phyloP scores from a whole-genome alignment of 129 eudicot species.

The Erigeron canadensis region DNA sequence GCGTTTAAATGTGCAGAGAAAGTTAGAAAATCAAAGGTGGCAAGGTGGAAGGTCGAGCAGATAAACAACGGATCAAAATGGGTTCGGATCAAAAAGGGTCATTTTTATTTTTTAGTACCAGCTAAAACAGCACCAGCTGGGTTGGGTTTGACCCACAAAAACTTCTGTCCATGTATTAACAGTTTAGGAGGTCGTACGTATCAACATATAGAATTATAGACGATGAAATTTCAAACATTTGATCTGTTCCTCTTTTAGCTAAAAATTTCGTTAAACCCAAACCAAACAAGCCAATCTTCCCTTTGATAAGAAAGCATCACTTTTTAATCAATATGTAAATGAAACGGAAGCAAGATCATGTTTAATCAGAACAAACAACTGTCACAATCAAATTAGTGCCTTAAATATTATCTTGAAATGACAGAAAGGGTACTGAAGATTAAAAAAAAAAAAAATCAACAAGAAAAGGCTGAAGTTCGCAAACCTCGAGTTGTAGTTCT shows the following conservation, averaged over 20 bases:
- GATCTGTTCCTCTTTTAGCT: not conserved
- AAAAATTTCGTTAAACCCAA: not conserved
- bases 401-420: conserved; percentile 8
- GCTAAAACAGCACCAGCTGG: not conserved
- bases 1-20: not conserved
- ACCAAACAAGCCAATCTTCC: not conserved
- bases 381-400: not conserved
- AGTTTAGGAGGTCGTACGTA: not conserved
- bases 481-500: conserved; percentile 64
- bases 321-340: not conserved
- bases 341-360: not conserved
- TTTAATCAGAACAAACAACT: not conserved
- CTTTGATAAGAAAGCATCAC: not conserved
- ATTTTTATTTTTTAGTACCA: not conserved
- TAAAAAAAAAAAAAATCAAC: conserved; percentile 15
- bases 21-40: not conserved
- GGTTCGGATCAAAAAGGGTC: not conserved
- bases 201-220: not conserved
- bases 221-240: not conserved
- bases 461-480: conserved; percentile 6
- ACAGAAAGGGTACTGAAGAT: conserved; percentile 7
- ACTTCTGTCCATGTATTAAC: not conserved
- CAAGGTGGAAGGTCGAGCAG: not conserved
- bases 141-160: not conserved
- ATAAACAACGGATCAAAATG: not conserved